Evolutionary conservation across 2,329 filamentous ascomycete genomes (phyloP), one percentile per base, ranked within the genome.

Genomic region (Fusarium nanum): DNA sequence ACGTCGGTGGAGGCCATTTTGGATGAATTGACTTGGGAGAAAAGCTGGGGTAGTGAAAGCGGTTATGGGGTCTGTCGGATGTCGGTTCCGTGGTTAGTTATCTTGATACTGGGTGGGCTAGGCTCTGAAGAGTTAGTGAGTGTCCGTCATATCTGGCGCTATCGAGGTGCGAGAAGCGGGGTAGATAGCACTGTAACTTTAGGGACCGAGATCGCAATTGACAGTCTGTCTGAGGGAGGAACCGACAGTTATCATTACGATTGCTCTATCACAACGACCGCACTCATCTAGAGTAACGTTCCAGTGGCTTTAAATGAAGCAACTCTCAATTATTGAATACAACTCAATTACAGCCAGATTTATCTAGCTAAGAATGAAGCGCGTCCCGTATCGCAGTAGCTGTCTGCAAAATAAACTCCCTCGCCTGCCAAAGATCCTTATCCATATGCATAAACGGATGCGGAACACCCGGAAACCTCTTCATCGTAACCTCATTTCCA

Each of bases 371-470:
- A 1, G 13, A 22, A 37, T 44, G 58, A 23, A 61, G 23, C 22
- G 58, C 44, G 18, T 76, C 54, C 11, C 77, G 73, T 54, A 80
- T 75, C 28, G 76, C 77, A 53, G 71, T 74, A 13, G 77, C 78
- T 16, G 75, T 80, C 56, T 62, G 67, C 22, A 78, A 70, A 46
- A 80, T 80, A 44, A 79, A 80, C 22, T 79, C 75, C 9, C 73
- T 71, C 7, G 76, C 79, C 71, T 80, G 79, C 78, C 76, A 78
- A 34, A 80, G 69, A 59, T 77, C 72, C 65, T 76, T 77, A 49
- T 80, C 82, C 83, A 84, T 84, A 70, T 84, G 82, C 82, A 83
- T 83, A 68, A 85, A 86, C 1, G 81, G 82, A 65, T 86, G 84
- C 12, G 84, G 84, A 32, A 84, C 81, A 1, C 83, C 83, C 2